phyloP scores from a whole-genome alignment of 148 eudicot genomes.

The Cornus suecica region DNA sequence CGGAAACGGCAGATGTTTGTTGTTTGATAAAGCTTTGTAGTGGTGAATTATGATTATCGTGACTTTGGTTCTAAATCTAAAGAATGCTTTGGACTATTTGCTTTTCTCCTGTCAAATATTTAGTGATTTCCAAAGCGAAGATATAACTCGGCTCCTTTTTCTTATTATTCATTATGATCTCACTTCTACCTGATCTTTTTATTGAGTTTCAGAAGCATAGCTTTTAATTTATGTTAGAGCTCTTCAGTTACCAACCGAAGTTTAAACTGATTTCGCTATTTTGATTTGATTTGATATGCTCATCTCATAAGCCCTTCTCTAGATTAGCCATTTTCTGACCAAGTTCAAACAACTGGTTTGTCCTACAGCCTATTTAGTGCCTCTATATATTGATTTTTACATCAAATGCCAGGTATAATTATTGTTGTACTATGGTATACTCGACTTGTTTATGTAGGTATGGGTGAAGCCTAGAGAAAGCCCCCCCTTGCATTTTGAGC shows the following conservation, averaged over 20 bases:
- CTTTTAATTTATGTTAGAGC: not conserved
- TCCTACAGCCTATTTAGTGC: not conserved
- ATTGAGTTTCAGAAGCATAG: not conserved
- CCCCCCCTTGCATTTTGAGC: slow-evolving; percentile 98
- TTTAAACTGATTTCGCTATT: not conserved
- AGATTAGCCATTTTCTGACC: not conserved
- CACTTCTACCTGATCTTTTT: not conserved
- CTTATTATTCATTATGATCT: not conserved
- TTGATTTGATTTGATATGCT: not conserved
- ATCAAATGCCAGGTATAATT: not conserved
- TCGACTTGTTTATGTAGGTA: slow-evolving; percentile 47
- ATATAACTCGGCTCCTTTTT: not conserved
- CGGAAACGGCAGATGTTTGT: not conserved
- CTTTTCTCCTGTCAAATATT: too few species aligned
- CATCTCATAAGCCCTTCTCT: not conserved
- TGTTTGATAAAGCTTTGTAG: not conserved
- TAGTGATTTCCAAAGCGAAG: not conserved
- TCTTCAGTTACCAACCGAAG: not conserved
- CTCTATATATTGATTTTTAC: too few species aligned
- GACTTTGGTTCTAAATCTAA: too few species aligned
- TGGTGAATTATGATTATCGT: not conserved
- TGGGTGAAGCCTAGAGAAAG: slow-evolving; percentile 96
- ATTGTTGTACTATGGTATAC: not conserved
- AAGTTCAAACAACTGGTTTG: not conserved
- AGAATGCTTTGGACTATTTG: too few species aligned